Conservation (phyloP, 1,139 yeast species). For the Debaryomyces udenii region DNA sequence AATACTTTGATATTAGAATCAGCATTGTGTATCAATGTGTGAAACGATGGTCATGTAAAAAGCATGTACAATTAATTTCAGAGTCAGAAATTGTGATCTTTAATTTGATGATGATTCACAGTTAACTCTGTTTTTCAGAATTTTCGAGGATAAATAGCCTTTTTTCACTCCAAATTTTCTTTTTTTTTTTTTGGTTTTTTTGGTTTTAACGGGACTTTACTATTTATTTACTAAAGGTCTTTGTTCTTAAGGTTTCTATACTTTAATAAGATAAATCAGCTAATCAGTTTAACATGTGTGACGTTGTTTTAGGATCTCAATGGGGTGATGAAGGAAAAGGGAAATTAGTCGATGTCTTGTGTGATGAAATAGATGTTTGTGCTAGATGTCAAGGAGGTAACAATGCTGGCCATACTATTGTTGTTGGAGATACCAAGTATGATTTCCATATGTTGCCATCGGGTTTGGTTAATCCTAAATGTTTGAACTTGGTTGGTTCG, state of each 20-base stretch:
- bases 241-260: conserved; percentile 11
- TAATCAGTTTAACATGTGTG: conserved; percentile 54
- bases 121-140: not conserved
- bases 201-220: conserved; percentile 18
- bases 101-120: conserved; percentile 3
- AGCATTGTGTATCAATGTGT: no score
- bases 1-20: no score
- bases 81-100: conserved; percentile 9
- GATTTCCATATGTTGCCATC: conserved; percentile 99
- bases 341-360: conserved; percentile 88
- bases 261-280: conserved; percentile 11
- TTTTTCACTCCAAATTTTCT: not conserved
- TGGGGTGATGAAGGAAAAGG: conserved; percentile 99
- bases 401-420: conserved; percentile 98
- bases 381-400: conserved; percentile 99
- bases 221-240: conserved; percentile 11
- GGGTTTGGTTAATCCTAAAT: conserved; percentile 90
- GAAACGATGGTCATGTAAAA: not conserved
- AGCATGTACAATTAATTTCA: conserved; percentile 7
- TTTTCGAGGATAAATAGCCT: conserved; percentile 2
- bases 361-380: conserved; percentile 93
- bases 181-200: conserved; percentile 11
- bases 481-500: conserved; percentile 87
- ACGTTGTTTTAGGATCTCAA: conserved; percentile 95
- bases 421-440: conserved; percentile 82